Evolutionary conservation across 2,329 filamentous ascomycete genomes (phyloP).

Genomic region (Paecilomyces sp.): DNA sequence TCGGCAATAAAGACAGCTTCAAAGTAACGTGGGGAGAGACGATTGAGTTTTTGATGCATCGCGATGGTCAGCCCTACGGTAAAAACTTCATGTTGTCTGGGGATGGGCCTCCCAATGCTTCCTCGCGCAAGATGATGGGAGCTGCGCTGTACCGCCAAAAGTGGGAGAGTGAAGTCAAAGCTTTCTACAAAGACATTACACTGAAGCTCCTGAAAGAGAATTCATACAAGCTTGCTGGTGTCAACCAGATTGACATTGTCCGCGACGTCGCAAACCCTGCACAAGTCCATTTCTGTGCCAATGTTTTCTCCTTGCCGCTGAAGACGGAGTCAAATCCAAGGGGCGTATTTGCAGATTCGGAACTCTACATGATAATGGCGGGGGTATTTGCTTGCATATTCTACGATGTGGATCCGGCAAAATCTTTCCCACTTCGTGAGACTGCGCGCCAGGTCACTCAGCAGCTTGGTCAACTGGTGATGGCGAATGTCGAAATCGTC

Average conservation of each 20-base stretch:
- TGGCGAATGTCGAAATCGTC: slow-evolving; percentile 43
- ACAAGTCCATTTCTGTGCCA: slow-evolving; percentile 49
- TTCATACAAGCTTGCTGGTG: slow-evolving; percentile 39
- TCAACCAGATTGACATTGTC: slow-evolving; percentile 42
- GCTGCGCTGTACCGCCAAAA: slow-evolving; percentile 38
- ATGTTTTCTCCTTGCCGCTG: slow-evolving; percentile 49
- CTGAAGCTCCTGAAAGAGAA: slow-evolving; percentile 36
- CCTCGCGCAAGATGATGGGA: slow-evolving; percentile 38
- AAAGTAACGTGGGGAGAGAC: slow-evolving; percentile 41
- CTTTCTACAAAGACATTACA: slow-evolving; percentile 44
- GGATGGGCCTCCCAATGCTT: slow-evolving; percentile 33
- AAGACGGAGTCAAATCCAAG: slow-evolving; percentile 46
- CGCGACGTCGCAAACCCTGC: slow-evolving; percentile 46
- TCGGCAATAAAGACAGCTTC: slow-evolving; percentile 37
- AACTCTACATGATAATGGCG: slow-evolving; percentile 49
- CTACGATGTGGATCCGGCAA: slow-evolving; percentile 47
- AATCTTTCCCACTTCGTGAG: slow-evolving; percentile 46
- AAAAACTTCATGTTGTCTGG: slow-evolving; percentile 44
- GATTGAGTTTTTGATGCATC: slow-evolving; percentile 38
- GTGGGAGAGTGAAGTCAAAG: slow-evolving; percentile 39
- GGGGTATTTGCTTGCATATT: slow-evolving; percentile 48
- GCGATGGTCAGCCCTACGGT: slow-evolving; percentile 28
- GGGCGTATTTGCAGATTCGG: slow-evolving; percentile 47
- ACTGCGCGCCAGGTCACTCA: slow-evolving; percentile 42
- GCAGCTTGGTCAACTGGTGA: slow-evolving; percentile 42